Evolutionary conservation across 2,329 filamentous ascomycete species (phyloP).

Genomic region (Tolypocladium endophyticum): DNA sequence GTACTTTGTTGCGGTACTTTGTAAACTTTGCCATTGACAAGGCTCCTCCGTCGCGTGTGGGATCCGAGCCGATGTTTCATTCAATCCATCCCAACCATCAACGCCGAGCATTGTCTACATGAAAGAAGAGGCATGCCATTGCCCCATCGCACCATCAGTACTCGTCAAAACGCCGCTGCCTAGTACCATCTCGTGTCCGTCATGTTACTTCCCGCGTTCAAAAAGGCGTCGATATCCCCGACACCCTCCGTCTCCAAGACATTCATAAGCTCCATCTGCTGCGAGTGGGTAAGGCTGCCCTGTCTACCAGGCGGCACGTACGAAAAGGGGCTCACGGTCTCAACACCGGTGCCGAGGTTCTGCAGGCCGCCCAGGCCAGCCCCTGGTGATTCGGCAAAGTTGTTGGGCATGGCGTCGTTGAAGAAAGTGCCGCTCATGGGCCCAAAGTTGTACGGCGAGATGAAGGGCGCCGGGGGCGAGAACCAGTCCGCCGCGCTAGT

Average conservation of each 20-base stretch:
- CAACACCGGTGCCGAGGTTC: slow-evolving; percentile 14
- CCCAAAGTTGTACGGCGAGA: slow-evolving; percentile 40
- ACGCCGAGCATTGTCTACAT: not conserved
- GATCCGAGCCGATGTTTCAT: not conserved
- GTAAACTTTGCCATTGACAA: not conserved
- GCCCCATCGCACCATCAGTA: not conserved
- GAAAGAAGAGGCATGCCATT: not conserved
- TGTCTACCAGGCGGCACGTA: slow-evolving; percentile 38
- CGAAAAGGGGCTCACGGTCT: slow-evolving; percentile 13
- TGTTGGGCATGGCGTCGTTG: slow-evolving; percentile 21
- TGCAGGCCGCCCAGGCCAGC: slow-evolving; percentile 23
- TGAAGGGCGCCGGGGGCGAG: slow-evolving; percentile 39
- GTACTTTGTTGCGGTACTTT: not conserved
- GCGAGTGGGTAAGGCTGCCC: slow-evolving; percentile 66
- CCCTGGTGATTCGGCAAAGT: slow-evolving; percentile 17
- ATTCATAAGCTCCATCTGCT: slow-evolving; percentile 75
- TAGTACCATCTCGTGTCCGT: slow-evolving; percentile 22
- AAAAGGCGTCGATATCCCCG: slow-evolving; percentile 49
- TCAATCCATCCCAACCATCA: not conserved
- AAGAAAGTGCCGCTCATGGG: slow-evolving; percentile 31
- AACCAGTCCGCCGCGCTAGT: slow-evolving; percentile 41
- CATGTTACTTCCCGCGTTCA: slow-evolving; percentile 29
- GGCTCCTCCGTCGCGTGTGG: not conserved
- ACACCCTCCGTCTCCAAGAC: slow-evolving; percentile 62
- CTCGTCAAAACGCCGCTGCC: not conserved